Evolutionary conservation across 164 flowering plant genomes (phyloP).

Genomic region (Chimonanthus salicifolius): DNA sequence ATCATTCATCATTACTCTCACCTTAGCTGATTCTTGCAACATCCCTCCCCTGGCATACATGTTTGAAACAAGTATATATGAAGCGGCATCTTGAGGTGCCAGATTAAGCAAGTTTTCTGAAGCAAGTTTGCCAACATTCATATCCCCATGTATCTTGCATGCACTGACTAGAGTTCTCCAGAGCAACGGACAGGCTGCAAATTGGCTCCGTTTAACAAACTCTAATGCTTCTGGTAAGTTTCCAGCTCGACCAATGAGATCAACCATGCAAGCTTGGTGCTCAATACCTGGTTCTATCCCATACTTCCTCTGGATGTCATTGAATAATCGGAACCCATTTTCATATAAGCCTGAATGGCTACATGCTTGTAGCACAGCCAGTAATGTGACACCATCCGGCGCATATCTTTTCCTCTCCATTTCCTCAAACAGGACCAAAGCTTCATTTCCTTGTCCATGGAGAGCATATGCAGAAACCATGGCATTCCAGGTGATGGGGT

Average conservation of each 20-base stretch:
- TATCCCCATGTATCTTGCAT: slow-evolving; percentile 23
- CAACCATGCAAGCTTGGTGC: slow-evolving; percentile 16
- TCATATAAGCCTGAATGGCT: slow-evolving; percentile 26
- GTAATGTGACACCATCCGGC: slow-evolving; percentile 25
- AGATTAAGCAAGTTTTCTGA: slow-evolving; percentile 11
- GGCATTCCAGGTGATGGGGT: slow-evolving; percentile 25
- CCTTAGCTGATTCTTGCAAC: slow-evolving; percentile 26
- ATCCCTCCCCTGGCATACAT: slow-evolving; percentile 13
- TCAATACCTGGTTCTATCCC: slow-evolving; percentile 8
- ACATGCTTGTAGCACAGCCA: slow-evolving; percentile 35
- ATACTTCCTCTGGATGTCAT: slow-evolving; percentile 17
- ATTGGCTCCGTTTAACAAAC: slow-evolving; percentile 21
- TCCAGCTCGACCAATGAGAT: slow-evolving; percentile 20
- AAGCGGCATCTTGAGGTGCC: slow-evolving; percentile 10
- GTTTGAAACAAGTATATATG: slow-evolving; percentile 14
- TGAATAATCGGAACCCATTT: slow-evolving; percentile 20
- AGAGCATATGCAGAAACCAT: slow-evolving; percentile 28
- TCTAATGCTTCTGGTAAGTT: slow-evolving; percentile 23
- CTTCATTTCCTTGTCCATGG: slow-evolving; percentile 25
- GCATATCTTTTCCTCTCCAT: slow-evolving; percentile 18
- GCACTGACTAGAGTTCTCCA: slow-evolving; percentile 20
- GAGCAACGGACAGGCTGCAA: slow-evolving; percentile 17
- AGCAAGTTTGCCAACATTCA: slow-evolving; percentile 16
- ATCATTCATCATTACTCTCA: slow-evolving; percentile 27
- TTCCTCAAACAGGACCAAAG: slow-evolving; percentile 20